Conservation (phyloP, 768 basidiomycete species). For the Psilocybe azurescens region DNA sequence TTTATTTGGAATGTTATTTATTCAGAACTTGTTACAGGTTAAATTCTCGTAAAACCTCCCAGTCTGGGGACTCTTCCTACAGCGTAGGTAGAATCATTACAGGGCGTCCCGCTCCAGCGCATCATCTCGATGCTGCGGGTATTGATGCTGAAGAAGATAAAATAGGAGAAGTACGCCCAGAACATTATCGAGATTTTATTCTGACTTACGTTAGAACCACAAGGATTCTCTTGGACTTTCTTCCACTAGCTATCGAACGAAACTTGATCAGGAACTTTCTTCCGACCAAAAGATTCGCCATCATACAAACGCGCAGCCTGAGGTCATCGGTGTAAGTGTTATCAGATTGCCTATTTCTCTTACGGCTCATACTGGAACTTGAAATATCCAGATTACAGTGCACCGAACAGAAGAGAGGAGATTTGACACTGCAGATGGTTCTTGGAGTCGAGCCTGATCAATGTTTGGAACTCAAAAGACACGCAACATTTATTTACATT, state of each 20-base stretch:
- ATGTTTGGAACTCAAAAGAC: not conserved
- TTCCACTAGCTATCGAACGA: not conserved
- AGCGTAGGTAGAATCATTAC: conserved; percentile 1
- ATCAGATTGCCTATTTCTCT: too few relatives aligned
- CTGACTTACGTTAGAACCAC: not conserved
- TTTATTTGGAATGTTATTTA: too few relatives aligned
- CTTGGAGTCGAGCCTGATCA: not conserved
- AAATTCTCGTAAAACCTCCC: conserved; percentile 3
- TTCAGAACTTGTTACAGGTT: not conserved
- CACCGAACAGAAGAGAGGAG: conserved; percentile 4
- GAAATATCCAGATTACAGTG: not conserved
- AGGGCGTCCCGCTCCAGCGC: not conserved
- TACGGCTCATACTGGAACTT: not conserved
- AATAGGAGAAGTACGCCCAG: not conserved
- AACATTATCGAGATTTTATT: not conserved
- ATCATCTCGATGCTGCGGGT: not conserved
- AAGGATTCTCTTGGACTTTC: conserved; percentile 7
- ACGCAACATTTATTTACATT: not conserved
- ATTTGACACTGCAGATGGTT: conserved; percentile 1
- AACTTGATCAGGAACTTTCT: not conserved
- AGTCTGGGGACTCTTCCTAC: not conserved
- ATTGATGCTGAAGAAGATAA: not conserved
- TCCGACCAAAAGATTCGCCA: not conserved
- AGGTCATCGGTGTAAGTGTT: not conserved
- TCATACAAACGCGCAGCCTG: not conserved